These are phyloP conservation scores for Otatea glauca DNA, from an alignment of 176 grass and related monocot species.

Conservation along the genomic window DNA sequence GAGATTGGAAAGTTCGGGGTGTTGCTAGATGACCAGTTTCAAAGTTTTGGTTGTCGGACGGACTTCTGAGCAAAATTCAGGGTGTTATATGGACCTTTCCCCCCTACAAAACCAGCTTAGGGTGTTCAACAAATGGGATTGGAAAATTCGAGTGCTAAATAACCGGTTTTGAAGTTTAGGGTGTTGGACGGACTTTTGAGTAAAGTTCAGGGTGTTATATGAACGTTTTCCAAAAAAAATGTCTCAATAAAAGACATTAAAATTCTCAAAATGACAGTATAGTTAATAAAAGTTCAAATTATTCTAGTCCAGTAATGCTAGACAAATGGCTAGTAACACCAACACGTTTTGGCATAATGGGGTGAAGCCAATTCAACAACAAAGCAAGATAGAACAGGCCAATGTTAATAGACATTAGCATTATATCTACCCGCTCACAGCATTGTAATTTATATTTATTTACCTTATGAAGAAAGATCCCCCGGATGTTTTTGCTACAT, in stretches of 20 bases:
- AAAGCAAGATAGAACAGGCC: slow-evolving; percentile 10
- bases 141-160: no score
- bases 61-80: no score
- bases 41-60: no score
- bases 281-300: neutral
- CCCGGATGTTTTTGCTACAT: neutral
- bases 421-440: slow-evolving; percentile 13
- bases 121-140: no score
- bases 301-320: neutral
- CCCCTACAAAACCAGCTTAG: no score
- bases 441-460: neutral
- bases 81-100: no score
- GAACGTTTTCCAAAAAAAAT: neutral
- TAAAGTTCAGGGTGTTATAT: no score
- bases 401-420: slow-evolving; percentile 14
- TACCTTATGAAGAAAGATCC: neutral
- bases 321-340: slow-evolving; percentile 12
- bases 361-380: neutral
- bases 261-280: neutral
- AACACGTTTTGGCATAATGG: slow-evolving; percentile 5
- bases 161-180: no score
- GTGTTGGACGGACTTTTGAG: no score
- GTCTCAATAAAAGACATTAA: slow-evolving; percentile 9
- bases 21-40: no score
- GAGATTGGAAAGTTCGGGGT: no score